These are phyloP conservation scores for Pseudozyma hubeiensis DNA, from an alignment of 1,284 basidiomycete species.

Conservation along the genomic window DNA sequence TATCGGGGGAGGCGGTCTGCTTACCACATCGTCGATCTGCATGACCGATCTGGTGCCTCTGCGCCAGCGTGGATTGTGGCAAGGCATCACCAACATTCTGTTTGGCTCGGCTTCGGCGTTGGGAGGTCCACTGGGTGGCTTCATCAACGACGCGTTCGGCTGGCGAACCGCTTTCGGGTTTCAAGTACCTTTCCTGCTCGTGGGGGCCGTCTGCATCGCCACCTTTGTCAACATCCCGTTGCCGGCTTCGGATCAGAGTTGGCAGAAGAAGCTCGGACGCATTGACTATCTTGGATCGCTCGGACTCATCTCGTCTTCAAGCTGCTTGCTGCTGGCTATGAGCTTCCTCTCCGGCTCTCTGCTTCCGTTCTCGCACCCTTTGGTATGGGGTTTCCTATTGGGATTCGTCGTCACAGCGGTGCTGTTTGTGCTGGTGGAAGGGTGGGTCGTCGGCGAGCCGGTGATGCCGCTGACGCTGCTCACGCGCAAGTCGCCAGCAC, in stretches of 20 bases:
- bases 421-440: constrained; percentile 71
- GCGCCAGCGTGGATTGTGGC: constrained; percentile 70
- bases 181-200: constrained; percentile 67
- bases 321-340: constrained; percentile 66
- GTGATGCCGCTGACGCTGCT: constrained; percentile 54
- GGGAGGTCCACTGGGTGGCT: constrained; percentile 62
- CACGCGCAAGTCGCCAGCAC: constrained; percentile 27
- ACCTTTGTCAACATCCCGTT: constrained; percentile 69
- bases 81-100: constrained; percentile 67
- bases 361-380: constrained; percentile 48
- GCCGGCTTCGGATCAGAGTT: constrained; percentile 63
- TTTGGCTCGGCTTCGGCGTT: constrained; percentile 66
- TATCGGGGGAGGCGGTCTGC: constrained; percentile 71
- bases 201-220: constrained; percentile 66
- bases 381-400: constrained; percentile 55
- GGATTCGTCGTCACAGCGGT: constrained; percentile 72
- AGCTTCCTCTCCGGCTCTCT: constrained; percentile 62
- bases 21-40: constrained; percentile 70
- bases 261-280: constrained; percentile 68
- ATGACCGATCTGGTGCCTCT: constrained; percentile 70
- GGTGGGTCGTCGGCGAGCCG: constrained; percentile 69
- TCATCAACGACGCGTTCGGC: constrained; percentile 54
- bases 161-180: constrained; percentile 66
- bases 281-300: constrained; percentile 69
- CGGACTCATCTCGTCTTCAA: constrained; percentile 65